These are phyloP conservation scores for Ascochyta viciae-villosae DNA, from an alignment of 2,329 filamentous ascomycete species.

Conservation along the genomic window DNA sequence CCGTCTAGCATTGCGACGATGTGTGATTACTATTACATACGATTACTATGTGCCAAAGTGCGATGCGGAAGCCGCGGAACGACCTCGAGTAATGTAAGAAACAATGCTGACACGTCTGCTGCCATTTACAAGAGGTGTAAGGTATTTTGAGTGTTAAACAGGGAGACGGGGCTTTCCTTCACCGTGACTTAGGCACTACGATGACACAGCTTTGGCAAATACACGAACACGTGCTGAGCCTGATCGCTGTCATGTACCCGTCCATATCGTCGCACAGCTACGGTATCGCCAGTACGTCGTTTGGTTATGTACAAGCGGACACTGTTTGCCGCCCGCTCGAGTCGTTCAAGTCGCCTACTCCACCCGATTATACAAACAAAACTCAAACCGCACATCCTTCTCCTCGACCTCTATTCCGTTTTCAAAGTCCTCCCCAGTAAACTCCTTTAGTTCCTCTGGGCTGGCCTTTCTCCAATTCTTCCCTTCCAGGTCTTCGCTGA, in stretches of 20 bases:
- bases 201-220: no score
- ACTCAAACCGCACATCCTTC: constrained; percentile 70
- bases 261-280: not conserved
- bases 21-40: not conserved
- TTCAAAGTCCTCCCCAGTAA: constrained; percentile 70
- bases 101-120: no score
- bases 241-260: no score
- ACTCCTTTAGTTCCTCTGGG: constrained; percentile 64
- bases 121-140: no score
- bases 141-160: no score
- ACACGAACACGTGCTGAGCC: no score
- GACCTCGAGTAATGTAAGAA: no score
- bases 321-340: not conserved
- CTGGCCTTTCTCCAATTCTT: constrained; percentile 62
- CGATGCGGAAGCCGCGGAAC: not conserved
- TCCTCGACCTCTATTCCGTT: constrained; percentile 67
- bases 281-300: no score
- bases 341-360: not conserved
- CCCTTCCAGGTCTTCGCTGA: constrained; percentile 65
- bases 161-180: no score
- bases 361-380: constrained; percentile 66
- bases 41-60: not conserved
- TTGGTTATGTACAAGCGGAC: not conserved
- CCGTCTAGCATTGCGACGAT: not conserved
- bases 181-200: no score